These are phyloP conservation scores for Oryza meyeriana DNA, from an alignment of 176 grass and related monocot genomes.

Conservation along the genomic window DNA sequence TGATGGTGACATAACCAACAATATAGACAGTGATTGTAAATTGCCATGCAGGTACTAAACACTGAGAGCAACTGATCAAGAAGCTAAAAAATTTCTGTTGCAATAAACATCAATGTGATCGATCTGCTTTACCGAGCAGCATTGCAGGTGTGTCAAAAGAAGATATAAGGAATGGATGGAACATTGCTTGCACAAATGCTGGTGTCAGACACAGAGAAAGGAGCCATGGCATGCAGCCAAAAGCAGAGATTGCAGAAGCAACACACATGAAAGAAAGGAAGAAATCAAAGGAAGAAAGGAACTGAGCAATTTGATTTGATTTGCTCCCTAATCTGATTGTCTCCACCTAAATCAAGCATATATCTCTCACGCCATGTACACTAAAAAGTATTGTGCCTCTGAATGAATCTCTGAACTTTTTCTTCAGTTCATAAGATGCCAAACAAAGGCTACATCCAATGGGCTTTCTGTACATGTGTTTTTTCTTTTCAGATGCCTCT, in stretches of 20 bases:
- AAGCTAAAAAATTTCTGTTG: background rate
- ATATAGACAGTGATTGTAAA: background rate
- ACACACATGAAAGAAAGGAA: background rate
- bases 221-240: slow-evolving; percentile 9
- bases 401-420: background rate
- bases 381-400: too few relatives aligned
- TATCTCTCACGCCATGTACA: background rate
- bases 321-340: slow-evolving; percentile 3
- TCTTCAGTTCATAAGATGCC: slow-evolving; percentile 16
- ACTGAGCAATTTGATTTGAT: background rate
- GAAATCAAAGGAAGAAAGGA: background rate
- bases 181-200: background rate
- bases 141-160: slow-evolving; percentile 20
- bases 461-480: background rate
- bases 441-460: slow-evolving; percentile 3
- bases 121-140: slow-evolving; percentile 18
- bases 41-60: background rate
- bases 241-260: background rate
- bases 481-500: slow-evolving; percentile 12
- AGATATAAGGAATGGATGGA: background rate
- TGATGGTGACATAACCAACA: slow-evolving; percentile 15
- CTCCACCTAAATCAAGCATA: background rate
- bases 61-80: slow-evolving; percentile 11
- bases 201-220: background rate
- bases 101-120: slow-evolving; percentile 14